Base-by-base conservation (phyloP, 2,329 filamentous ascomycete genomes). In the Orbilia javanica region DNA sequence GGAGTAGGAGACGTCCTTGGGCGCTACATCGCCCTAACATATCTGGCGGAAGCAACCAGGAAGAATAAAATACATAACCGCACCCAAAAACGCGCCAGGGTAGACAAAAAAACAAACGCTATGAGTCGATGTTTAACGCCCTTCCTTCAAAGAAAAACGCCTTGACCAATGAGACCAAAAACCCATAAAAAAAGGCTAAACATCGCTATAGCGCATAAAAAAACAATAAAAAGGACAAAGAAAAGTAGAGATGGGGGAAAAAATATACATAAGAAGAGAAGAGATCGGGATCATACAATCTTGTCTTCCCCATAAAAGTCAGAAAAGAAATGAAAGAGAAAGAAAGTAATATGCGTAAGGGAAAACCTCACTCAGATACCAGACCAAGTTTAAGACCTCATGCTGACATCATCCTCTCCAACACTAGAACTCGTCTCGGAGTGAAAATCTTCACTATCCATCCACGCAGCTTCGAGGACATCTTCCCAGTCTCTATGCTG, bases 201-300 rank as follows among this genome's bases (percentile, higher is more conserved):
- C 55, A 69, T 69, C 44, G 42, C 39, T 69, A 50, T 60, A 52
- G 34, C 55, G 63, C 63, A 27, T 18, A 46, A 29, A 44, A 11
- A 36, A 42, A 11, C n/a, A n/a, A 6, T 6, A 27, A 63, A 63
- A 10, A 52, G 48, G 25, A 31, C 6, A 10, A 25, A 20, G 3
- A 29, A 50, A 64, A 64, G 44, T 34, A 50, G 60, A 64, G 44
- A 64, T 64, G 39, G 39, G n/a, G 2, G 11, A 31, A 48, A 25
- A 42, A 42, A 60, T 60, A 5, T 60, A 60, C 34, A 60, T 20
- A 15, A 8, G 42, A 64, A 64, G 39, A 50, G 60, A 64, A 48
- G 44, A 50, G 39, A 48, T 64, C 25, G 39, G 22, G 34, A 48
- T 46, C 25, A 34, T 25, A 13, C n/a, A 29, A 18, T 63, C 42